phyloP scores from a whole-genome alignment of 257 asterid genomes.

The Nicotiana attenuata region DNA sequence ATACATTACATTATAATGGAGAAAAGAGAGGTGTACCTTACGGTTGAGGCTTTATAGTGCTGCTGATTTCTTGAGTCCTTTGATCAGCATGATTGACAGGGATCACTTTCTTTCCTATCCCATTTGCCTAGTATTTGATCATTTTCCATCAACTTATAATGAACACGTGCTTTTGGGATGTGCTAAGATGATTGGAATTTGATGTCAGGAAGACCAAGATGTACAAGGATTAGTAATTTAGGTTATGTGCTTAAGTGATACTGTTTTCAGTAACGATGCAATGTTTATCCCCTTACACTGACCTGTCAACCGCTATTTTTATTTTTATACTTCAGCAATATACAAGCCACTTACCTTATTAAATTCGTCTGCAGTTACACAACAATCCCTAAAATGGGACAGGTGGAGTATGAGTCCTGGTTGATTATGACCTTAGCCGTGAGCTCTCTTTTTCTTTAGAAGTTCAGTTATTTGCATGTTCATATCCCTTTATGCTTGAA shows the following conservation, averaged over 20 bases:
- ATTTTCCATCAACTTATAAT: neutral
- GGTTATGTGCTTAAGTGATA: neutral
- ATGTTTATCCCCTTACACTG: neutral
- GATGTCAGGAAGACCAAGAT: neutral
- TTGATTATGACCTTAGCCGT: neutral
- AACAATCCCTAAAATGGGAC: neutral
- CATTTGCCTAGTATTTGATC: neutral
- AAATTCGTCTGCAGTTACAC: neutral
- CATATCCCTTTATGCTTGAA: neutral
- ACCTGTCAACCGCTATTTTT: neutral
- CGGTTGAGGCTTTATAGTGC: neutral
- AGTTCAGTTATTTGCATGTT: neutral
- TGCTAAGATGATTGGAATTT: slow-evolving; percentile 1
- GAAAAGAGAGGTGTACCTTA: slow-evolving; percentile 5
- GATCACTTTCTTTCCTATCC: neutral
- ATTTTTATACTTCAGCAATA: neutral
- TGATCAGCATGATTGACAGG: neutral
- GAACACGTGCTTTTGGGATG: neutral
- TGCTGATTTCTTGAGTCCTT: neutral
- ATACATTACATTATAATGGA: neutral
- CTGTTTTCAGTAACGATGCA: neutral
- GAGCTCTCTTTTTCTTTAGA: neutral
- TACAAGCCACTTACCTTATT: neutral
- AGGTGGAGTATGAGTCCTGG: neutral
- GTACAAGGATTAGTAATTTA: neutral